Percentiles rank a stretch among this genome's conserved stretches.
Conservation (phyloP, 169 alveolate species). For the Plasmodium knowlesi region DNA sequence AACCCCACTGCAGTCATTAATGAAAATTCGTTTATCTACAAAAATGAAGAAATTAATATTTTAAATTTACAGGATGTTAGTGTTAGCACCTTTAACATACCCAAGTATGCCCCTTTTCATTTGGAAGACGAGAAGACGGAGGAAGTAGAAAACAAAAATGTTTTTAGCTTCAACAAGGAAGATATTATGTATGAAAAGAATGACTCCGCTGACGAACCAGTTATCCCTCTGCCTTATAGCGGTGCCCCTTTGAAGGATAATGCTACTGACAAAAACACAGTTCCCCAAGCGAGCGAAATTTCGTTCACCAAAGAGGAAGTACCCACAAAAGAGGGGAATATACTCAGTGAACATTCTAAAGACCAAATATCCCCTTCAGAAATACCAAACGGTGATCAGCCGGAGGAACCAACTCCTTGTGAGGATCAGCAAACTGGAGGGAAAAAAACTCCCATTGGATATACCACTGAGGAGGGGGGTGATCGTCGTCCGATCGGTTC, state of each 20-base stretch:
- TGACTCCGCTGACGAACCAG: conserved; percentile 66
- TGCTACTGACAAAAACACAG: background rate
- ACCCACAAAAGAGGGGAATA: background rate
- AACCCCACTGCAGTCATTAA: conserved; percentile 89
- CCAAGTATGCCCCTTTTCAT: conserved; percentile 59
- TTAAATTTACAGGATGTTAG: conserved; percentile 71
- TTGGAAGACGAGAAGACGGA: conserved; percentile 37
- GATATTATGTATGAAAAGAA: conserved; percentile 47
- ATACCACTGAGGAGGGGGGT: background rate
- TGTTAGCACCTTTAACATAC: conserved; percentile 75
- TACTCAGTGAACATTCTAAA: background rate
- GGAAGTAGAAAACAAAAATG: conserved; percentile 16
- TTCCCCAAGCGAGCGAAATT: background rate
- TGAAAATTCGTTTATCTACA: conserved; percentile 78
- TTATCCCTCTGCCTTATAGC: conserved; percentile 59
- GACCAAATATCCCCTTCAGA: background rate
- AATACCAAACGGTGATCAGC: background rate
- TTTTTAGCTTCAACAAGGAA: conserved; percentile 22
- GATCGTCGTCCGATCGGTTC: background rate
- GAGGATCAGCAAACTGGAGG: background rate
- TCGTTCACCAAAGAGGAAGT: background rate
- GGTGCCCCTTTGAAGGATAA: conserved; percentile 44
- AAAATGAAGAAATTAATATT: conserved; percentile 70
- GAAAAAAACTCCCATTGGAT: background rate
- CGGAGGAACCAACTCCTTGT: background rate